Evolutionary conservation across 192 early-diverging fungal species (phyloP), one percentile per base, ranked within the genome.

Genomic region (Coemansia sp.): DNA sequence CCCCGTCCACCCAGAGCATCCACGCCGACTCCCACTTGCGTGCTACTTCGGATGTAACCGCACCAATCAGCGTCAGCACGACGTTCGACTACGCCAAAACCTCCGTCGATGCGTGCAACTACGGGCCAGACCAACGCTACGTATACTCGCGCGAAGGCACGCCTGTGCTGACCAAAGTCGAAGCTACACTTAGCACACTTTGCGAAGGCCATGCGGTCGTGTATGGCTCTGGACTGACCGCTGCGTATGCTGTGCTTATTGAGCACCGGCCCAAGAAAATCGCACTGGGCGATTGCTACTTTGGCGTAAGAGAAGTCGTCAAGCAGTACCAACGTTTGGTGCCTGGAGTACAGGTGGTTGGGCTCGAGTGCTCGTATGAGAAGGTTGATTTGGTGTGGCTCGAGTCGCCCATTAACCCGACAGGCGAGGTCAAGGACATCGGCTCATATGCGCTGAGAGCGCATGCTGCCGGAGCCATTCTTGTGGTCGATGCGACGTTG

Each of bases 401-500:
- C 22, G 88, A 88, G 62, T 83, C 82, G 28, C 89, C 87, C 4
- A 53, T 78, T 23, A 88, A 87, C 68, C 88, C 87, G 1, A 74
- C 68, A 3, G 89, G 88, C 38, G 85, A 88, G 67, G 72, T 84
- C 8, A 20, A 47, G 36, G 83, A 79, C 26, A 56, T 78, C n/a
- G 19, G 47, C 34, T 56, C 64, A 42, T 82, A 78, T 37, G 63
- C 72, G 31, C 72, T 83, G 55, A 48, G 80, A 15, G 76, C 80
- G 15, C 78, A 78, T 22, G 77, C 81, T 14, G 69, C 66, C 2
- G 85, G 85, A 1, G 86, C 85, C 9, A 60, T 66, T 0, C 60
- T 90, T 4, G 74, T 86, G 1, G 84, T 88, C 1, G 89, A 91
- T 52, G 44, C 87, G 2, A 91, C 89, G n/a, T 76, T 90, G 71